A percentile compares a stretch with the other conserved stretches of the same genome.
Evolutionary conservation across 78 protist genomes (phyloP).

Genomic region (Bodo saltans): DNA sequence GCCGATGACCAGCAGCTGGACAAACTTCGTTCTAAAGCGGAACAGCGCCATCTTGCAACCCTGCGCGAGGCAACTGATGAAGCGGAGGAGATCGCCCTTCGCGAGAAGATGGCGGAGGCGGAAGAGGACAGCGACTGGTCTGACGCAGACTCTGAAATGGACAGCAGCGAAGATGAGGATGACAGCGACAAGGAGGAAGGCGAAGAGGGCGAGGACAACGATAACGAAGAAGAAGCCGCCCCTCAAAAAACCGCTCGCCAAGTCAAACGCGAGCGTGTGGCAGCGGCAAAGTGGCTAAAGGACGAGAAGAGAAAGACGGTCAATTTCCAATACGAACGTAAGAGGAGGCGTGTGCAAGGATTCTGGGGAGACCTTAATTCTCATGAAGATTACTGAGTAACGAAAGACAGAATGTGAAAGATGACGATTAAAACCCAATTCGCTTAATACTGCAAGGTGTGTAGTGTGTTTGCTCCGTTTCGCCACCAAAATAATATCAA

Average conservation of each 20-base stretch:
- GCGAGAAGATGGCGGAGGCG: neutral
- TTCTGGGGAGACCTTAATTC: neutral
- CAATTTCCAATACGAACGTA: neutral
- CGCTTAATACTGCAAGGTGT: too few relatives aligned
- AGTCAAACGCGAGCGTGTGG: neutral
- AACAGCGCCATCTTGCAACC: neutral
- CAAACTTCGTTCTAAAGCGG: neutral
- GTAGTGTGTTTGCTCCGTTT: too few relatives aligned
- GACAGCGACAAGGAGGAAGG: neutral
- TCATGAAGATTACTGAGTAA: too few relatives aligned
- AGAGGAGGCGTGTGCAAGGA: neutral
- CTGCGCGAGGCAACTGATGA: neutral
- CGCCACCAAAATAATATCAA: too few relatives aligned
- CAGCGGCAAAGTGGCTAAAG: neutral
- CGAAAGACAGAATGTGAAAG: too few relatives aligned
- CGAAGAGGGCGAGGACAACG: neutral
- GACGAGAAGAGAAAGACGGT: neutral
- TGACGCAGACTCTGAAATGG: too few relatives aligned
- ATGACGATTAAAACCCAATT: too few relatives aligned
- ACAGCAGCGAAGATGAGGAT: neutral
- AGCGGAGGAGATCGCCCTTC: neutral
- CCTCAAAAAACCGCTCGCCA: too few relatives aligned
- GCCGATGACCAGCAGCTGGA: neutral
- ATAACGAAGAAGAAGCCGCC: too few relatives aligned
- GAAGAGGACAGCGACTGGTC: neutral